These are phyloP conservation scores for Fusarium sp. DNA, from an alignment of 2,329 filamentous ascomycete species.

Conservation along the genomic window DNA sequence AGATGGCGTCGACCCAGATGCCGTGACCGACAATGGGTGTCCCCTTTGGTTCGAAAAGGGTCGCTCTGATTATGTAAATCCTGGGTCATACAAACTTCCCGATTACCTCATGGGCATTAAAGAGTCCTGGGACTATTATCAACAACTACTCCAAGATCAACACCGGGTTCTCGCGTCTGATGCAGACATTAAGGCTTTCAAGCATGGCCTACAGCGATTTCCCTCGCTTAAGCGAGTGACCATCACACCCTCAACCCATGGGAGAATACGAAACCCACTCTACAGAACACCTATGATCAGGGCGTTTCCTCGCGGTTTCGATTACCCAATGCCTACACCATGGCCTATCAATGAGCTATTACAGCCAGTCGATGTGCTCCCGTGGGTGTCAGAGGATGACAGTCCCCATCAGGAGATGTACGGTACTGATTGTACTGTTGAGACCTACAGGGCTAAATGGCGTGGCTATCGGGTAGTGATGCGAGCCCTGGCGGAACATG, in stretches of 20 bases:
- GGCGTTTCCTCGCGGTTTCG: not conserved
- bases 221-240: not conserved
- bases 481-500: not conserved
- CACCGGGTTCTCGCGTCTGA: not conserved
- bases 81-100: not conserved
- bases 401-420: not conserved
- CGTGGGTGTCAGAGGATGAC: not conserved
- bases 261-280: not conserved
- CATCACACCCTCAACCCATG: not conserved
- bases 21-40: not conserved
- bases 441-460: not conserved
- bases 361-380: not conserved
- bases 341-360: not conserved
- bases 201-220: not conserved
- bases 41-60: not conserved
- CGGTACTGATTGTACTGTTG: not conserved
- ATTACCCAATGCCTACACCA: not conserved
- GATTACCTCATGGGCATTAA: not conserved
- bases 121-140: not conserved
- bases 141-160: not conserved
- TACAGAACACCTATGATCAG: conserved; percentile 4
- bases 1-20: not conserved
- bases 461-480: not conserved
- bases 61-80: not conserved
- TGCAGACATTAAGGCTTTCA: not conserved